Conservation (phyloP, 176 grass and related monocot genomes). For the Thalia dealbata region DNA sequence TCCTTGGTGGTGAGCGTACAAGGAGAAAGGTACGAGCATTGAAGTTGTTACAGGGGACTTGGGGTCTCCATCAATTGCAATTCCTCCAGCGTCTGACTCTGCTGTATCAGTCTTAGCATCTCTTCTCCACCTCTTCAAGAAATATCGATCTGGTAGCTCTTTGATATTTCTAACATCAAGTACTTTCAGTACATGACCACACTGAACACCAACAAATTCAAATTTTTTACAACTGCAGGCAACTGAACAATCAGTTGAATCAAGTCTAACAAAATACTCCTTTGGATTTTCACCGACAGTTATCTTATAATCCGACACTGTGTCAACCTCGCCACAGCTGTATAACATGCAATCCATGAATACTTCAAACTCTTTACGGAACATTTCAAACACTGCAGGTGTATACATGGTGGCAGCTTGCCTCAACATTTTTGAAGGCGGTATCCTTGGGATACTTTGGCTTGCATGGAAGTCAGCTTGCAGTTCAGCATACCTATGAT, state of each 20-base stretch:
- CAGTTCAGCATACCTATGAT: conserved; percentile 33
- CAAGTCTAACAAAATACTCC: conserved; percentile 28
- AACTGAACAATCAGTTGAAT: conserved; percentile 31
- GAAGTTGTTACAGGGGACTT: conserved; percentile 26
- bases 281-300: conserved; percentile 24
- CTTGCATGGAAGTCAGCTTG: conserved; percentile 34
- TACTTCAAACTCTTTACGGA: conserved; percentile 38
- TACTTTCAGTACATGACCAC: conserved; percentile 80
- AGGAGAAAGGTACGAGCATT: conserved; percentile 30
- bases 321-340: conserved; percentile 8
- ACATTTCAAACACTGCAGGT: conserved; percentile 39
- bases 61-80: conserved; percentile 29
- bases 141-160: conserved; percentile 69
- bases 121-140: conserved; percentile 68
- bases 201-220: conserved; percentile 71
- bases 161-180: conserved; percentile 97
- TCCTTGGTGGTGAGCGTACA: conserved; percentile 35
- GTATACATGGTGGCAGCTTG: conserved; percentile 43
- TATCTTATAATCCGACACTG: conserved; percentile 31
- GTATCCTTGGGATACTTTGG: conserved; percentile 33
- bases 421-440: conserved; percentile 34
- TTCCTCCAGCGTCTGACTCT: conserved; percentile 26
- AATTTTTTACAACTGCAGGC: conserved; percentile 87
- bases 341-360: conserved; percentile 43
- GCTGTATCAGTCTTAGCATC: conserved; percentile 42